phyloP scores from a whole-genome alignment of 1,284 basidiomycete species.

The Peniophora sp. region DNA sequence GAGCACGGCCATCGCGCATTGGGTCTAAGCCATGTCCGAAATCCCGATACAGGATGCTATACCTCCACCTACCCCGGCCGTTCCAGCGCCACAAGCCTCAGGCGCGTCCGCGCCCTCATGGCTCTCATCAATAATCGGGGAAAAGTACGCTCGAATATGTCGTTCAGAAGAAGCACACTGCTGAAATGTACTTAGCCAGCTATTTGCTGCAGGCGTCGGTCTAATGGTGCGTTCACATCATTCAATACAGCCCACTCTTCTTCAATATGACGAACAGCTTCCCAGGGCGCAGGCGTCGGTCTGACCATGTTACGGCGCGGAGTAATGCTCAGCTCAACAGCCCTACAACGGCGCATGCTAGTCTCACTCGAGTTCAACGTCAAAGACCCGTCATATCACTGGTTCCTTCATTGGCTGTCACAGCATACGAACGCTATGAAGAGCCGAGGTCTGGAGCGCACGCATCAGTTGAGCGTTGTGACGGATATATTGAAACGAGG shows the following conservation, averaged over 20 bases:
- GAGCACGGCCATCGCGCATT: too few species aligned
- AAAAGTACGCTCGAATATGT: slow-evolving; percentile 37
- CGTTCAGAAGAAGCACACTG: too few species aligned
- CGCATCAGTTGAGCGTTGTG: slow-evolving; percentile 93
- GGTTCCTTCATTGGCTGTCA: slow-evolving; percentile 98
- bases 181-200: slow-evolving; percentile 67
- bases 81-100: not conserved
- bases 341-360: slow-evolving; percentile 84
- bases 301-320: slow-evolving; percentile 71
- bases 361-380: slow-evolving; percentile 96
- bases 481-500: slow-evolving; percentile 83
- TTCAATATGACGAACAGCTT: not conserved
- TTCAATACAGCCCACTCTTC: slow-evolving; percentile 1
- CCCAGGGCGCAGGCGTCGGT: slow-evolving; percentile 80
- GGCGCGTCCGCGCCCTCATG: slow-evolving; percentile 2
- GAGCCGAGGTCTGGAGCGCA: slow-evolving; percentile 48
- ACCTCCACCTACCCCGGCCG: not conserved
- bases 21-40: too few species aligned
- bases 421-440: slow-evolving; percentile 38
- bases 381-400: slow-evolving; percentile 91
- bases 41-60: not conserved
- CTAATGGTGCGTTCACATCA: slow-evolving; percentile 64
- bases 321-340: slow-evolving; percentile 59
- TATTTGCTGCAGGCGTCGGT: slow-evolving; percentile 94
- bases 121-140: slow-evolving; percentile 21